Percentiles rank a stretch among this genome's conserved stretches.
Conservation (phyloP, 441 rosid species). For the Gossypium gossypioides region DNA sequence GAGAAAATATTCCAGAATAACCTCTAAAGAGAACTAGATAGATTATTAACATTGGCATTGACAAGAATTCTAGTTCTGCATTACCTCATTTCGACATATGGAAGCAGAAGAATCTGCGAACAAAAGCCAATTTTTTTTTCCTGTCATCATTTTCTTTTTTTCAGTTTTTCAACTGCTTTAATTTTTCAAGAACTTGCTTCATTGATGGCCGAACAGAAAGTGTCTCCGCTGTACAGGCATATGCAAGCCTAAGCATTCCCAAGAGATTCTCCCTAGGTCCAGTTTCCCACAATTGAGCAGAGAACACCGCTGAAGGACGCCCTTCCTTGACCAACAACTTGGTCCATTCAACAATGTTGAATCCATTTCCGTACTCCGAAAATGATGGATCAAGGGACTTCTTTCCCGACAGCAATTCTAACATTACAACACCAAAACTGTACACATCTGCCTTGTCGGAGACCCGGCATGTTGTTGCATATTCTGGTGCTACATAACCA, state of each 20-base stretch:
- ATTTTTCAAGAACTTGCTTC: constrained; percentile 43
- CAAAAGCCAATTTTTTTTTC: constrained; percentile 6
- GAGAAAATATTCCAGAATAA: no score
- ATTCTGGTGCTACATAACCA: constrained; percentile 70
- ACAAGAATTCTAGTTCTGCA: not conserved
- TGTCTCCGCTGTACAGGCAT: constrained; percentile 43
- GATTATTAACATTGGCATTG: not conserved
- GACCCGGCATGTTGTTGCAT: constrained; percentile 63
- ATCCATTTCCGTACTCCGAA: constrained; percentile 50
- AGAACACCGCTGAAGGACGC: constrained; percentile 37
- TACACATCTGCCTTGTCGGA: constrained; percentile 69
- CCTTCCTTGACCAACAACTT: constrained; percentile 43
- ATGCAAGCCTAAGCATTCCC: constrained; percentile 44
- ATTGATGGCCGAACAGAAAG: constrained; percentile 43
- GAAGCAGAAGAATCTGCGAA: not conserved
- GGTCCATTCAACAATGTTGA: constrained; percentile 61
- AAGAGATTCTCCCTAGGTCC: constrained; percentile 41
- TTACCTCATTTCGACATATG: constrained; percentile 14
- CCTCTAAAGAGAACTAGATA: no score
- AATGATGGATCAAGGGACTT: constrained; percentile 63
- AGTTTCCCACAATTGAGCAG: constrained; percentile 39
- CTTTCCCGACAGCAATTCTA: constrained; percentile 57
- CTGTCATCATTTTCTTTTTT: not conserved
- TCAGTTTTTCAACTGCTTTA: constrained; percentile 44
- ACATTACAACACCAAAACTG: constrained; percentile 51